A percentile compares a stretch with the other conserved stretches of the same genome.
Evolutionary conservation across 2,329 filamentous ascomycete genomes (phyloP).

Genomic region (Ophiosphaerella narmari): DNA sequence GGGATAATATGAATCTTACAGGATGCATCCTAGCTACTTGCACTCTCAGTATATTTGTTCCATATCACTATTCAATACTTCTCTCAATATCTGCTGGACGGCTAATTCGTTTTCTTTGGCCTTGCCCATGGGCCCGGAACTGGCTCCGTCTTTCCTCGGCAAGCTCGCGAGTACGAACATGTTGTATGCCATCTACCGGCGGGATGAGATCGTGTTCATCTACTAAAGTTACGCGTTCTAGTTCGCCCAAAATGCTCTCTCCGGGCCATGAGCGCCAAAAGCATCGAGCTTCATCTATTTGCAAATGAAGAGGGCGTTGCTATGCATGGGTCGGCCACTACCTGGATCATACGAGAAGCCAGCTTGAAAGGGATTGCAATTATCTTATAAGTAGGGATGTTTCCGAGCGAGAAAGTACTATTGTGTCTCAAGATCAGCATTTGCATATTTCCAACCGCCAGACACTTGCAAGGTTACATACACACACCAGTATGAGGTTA

Average conservation of each 20-base stretch:
- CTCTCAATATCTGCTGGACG: constrained; percentile 16
- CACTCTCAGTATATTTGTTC: constrained; percentile 35
- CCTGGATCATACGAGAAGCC: constrained; percentile 2
- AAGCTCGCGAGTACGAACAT: constrained; percentile 5
- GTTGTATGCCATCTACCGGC: constrained; percentile 20
- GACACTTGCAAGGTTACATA: neutral
- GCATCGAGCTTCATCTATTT: constrained; percentile 32
- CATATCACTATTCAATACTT: constrained; percentile 24
- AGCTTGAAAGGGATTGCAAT: constrained; percentile 2
- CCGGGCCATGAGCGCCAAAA: constrained; percentile 18
- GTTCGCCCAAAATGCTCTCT: constrained; percentile 19
- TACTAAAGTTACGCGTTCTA: constrained; percentile 18
- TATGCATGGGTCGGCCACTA: constrained; percentile 16
- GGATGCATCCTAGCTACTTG: constrained; percentile 21
- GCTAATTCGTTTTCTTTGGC: constrained; percentile 21
- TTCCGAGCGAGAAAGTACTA: constrained; percentile 4
- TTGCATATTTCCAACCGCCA: neutral
- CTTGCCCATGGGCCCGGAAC: constrained; percentile 23
- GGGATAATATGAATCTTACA: constrained; percentile 23
- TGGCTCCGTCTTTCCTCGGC: constrained; percentile 7
- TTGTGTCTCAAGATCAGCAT: constrained; percentile 8
- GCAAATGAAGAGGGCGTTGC: constrained; percentile 35
- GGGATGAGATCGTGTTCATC: constrained; percentile 22
- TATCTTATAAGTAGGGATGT: constrained; percentile 30
- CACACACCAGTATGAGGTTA: constrained; percentile 27